phyloP scores from a whole-genome alignment of 345 rosid genomes.

The Populus deltoides region DNA sequence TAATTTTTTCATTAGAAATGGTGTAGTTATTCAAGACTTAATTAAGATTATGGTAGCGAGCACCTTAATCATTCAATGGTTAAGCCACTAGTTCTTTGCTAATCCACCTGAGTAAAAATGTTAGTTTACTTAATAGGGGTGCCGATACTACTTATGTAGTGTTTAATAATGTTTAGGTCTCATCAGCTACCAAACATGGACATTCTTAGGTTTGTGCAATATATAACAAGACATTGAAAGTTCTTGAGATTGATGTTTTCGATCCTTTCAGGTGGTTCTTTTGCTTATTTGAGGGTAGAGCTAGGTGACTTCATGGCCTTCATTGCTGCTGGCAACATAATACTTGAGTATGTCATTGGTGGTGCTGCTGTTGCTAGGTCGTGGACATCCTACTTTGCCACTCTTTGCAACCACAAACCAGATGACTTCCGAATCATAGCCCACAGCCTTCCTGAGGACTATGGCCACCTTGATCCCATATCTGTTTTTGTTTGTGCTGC shows the following conservation, averaged over 20 bases:
- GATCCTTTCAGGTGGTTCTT: slow-evolving; percentile 4
- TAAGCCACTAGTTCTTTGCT: too few relatives aligned
- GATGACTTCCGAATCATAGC: not conserved
- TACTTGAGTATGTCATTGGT: slow-evolving; percentile 5
- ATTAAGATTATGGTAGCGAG: too few relatives aligned
- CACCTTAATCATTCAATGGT: too few relatives aligned
- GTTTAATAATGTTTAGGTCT: too few relatives aligned
- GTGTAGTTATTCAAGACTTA: too few relatives aligned
- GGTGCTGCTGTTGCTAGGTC: slow-evolving; percentile 1
- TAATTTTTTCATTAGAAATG: too few relatives aligned
- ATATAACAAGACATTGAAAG: too few relatives aligned
- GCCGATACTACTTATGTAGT: too few relatives aligned
- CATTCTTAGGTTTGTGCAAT: not conserved
- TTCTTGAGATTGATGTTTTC: not conserved
- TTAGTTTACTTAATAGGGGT: not conserved
- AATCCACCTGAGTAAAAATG: too few relatives aligned
- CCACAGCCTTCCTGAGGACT: not conserved
- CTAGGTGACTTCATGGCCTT: slow-evolving; percentile 5
- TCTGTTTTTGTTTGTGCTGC: not conserved
- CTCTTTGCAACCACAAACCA: not conserved
- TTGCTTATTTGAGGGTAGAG: slow-evolving; percentile 4
- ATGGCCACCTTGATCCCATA: slow-evolving; percentile 5
- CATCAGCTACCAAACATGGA: not conserved
- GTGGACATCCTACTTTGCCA: slow-evolving; percentile 7
- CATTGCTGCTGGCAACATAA: slow-evolving; percentile 2